A percentile compares a stretch with the other conserved stretches of the same genome.
phyloP scores from a whole-genome alignment of 495 filamentous ascomycete species.

The Lasiosphaeris hirsuta region DNA sequence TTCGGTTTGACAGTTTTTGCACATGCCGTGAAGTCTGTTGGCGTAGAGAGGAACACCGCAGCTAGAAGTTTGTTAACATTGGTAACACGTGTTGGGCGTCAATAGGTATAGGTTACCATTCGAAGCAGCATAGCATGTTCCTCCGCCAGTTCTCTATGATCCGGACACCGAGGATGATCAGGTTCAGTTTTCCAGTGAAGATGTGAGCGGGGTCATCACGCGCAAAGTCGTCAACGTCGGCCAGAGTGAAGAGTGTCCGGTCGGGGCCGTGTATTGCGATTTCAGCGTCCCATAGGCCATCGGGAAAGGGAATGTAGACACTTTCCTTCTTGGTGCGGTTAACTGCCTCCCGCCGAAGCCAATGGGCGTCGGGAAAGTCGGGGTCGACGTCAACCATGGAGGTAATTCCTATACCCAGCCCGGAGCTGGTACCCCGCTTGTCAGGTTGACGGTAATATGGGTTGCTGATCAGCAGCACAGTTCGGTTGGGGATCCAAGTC shows the following conservation, averaged over 20 bases:
- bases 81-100: neutral
- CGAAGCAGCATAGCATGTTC: conserved; percentile 50
- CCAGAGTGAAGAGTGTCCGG: conserved; percentile 55
- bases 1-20: conserved; percentile 50
- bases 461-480: conserved; percentile 55
- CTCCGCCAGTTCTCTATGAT: conserved; percentile 45
- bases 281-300: conserved; percentile 50
- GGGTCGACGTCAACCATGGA: conserved; percentile 60
- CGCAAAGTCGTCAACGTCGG: conserved; percentile 59
- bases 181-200: conserved; percentile 59
- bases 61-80: conserved; percentile 24
- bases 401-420: conserved; percentile 42
- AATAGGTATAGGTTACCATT: conserved; percentile 46
- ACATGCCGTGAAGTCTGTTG: conserved; percentile 43
- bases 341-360: conserved; percentile 52
- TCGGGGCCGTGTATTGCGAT: conserved; percentile 38
- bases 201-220: conserved; percentile 30
- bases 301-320: conserved; percentile 51
- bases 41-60: conserved; percentile 56
- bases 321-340: conserved; percentile 51
- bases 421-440: conserved; percentile 23
- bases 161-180: conserved; percentile 53
- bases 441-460: conserved; percentile 38
- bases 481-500: conserved; percentile 51
- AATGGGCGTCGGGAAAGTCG: conserved; percentile 51